Evolutionary conservation across 1,284 basidiomycete genomes (phyloP).

Genomic region (Inonotus hispidus): DNA sequence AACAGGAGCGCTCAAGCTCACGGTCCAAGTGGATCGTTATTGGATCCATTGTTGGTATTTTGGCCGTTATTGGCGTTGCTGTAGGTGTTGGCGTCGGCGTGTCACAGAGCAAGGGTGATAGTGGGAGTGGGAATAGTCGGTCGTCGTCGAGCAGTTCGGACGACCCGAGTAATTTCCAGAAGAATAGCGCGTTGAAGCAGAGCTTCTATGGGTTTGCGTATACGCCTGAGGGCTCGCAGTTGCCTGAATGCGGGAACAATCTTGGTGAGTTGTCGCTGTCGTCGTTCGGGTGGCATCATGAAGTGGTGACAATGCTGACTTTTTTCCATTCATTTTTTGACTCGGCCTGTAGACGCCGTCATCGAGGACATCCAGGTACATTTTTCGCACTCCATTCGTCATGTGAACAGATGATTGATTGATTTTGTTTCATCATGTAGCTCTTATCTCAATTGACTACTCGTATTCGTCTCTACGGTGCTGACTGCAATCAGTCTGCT

Average conservation of each 20-base stretch:
- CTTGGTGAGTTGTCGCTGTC: constrained; percentile 32
- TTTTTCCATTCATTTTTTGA: neutral
- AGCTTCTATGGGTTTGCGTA: constrained; percentile 74
- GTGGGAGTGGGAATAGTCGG: constrained; percentile 24
- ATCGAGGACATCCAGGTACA: constrained; percentile 19
- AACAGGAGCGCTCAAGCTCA: constrained; percentile 28
- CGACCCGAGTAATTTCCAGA: constrained; percentile 61
- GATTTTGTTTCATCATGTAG: constrained; percentile 24
- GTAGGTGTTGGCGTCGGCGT: constrained; percentile 50
- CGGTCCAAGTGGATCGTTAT: constrained; percentile 37
- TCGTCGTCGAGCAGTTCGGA: constrained; percentile 25
- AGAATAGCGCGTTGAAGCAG: constrained; percentile 54
- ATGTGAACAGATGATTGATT: neutral
- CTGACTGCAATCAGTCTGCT: constrained; percentile 53
- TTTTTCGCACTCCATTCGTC: neutral
- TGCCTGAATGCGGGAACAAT: constrained; percentile 45
- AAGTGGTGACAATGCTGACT: neutral
- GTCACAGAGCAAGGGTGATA: constrained; percentile 38
- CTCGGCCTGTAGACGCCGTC: constrained; percentile 9
- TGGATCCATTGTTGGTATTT: constrained; percentile 37
- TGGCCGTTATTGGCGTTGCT: constrained; percentile 42
- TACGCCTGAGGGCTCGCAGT: constrained; percentile 53
- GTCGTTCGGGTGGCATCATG: neutral
- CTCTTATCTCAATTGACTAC: constrained; percentile 54
- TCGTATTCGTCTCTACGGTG: constrained; percentile 52